These are phyloP conservation scores for Apocynum venetum DNA, from an alignment of 257 asterid species.

Conservation along the genomic window DNA sequence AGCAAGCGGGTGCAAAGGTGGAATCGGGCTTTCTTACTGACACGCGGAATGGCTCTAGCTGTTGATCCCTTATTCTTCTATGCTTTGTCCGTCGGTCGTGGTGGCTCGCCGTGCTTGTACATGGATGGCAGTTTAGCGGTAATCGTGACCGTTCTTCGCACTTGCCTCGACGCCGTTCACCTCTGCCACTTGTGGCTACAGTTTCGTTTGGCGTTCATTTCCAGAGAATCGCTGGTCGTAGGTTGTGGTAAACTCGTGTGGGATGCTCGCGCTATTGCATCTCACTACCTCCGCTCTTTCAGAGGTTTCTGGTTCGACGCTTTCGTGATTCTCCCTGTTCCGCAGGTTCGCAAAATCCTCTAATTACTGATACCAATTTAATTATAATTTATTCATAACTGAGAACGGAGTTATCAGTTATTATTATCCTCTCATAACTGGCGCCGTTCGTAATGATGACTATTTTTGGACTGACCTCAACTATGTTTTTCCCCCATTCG, in stretches of 20 bases:
- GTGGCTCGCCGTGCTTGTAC: constrained; percentile 72
- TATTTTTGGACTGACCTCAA: too few species aligned
- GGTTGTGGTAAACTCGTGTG: constrained; percentile 99
- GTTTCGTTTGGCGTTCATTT: constrained; percentile 86
- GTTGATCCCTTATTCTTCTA: constrained; percentile 88
- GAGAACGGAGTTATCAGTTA: not conserved
- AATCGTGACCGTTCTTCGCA: constrained; percentile 63
- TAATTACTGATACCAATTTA: not conserved
- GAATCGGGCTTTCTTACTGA: constrained; percentile 80
- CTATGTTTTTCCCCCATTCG: too few species aligned
- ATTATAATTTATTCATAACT: not conserved
- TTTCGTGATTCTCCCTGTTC: constrained; percentile 88
- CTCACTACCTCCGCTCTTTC: constrained; percentile 61
- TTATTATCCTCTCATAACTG: too few species aligned
- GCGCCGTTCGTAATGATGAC: too few species aligned
- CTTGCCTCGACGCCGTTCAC: constrained; percentile 82
- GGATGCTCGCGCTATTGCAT: constrained; percentile 82
- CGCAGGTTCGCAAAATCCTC: constrained; percentile 57
- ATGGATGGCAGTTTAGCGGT: constrained; percentile 69
- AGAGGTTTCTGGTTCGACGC: constrained; percentile 91
- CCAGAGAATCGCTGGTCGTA: constrained; percentile 77
- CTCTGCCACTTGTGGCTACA: constrained; percentile 76
- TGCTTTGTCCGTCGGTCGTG: constrained; percentile 71
- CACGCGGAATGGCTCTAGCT: constrained; percentile 92
- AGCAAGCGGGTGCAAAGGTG: constrained; percentile 76